Evolutionary conservation across 345 rosid species (phyloP).

Genomic region (Physaria fendleri): DNA sequence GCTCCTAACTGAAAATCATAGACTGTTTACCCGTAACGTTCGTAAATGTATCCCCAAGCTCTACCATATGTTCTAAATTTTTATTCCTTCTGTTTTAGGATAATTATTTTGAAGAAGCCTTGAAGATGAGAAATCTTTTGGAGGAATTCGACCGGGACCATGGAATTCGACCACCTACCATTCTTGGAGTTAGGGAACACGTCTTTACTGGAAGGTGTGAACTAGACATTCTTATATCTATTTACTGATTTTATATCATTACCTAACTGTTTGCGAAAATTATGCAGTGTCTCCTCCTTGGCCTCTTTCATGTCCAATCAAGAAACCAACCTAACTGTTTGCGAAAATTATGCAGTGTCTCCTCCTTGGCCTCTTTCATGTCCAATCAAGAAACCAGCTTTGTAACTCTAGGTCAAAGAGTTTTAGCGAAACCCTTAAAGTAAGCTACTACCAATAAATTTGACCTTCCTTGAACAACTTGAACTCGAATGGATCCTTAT

Average conservation of each 20-base stretch:
- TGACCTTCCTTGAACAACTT: constrained; percentile 1
- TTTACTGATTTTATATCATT: neutral
- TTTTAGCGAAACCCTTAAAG: constrained; percentile 92
- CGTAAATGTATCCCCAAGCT: constrained; percentile 13
- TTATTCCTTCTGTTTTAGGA: constrained; percentile 42
- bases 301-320: constrained; percentile 96
- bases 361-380: constrained; percentile 95
- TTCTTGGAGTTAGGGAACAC: constrained; percentile 97
- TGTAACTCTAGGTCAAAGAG: constrained; percentile 95
- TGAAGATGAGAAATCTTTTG: constrained; percentile 95
- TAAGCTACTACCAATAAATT: constrained; percentile 34
- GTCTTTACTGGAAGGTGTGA: constrained; percentile 91
- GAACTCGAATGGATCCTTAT: neutral
- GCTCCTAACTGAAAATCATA: neutral
- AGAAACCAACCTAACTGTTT: constrained; percentile 43
- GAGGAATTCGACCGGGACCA: constrained; percentile 82
- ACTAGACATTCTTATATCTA: constrained; percentile 8
- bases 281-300: constrained; percentile 93
- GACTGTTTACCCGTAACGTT: too few relatives aligned
- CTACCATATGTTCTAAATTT: neutral
- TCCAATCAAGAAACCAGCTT: constrained; percentile 93
- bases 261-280: constrained; percentile 7
- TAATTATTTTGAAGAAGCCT: constrained; percentile 97
- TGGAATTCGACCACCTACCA: constrained; percentile 87
- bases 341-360: constrained; percentile 62